Percentiles rank a stretch among this genome's conserved stretches.
Evolutionary conservation across 2,329 filamentous ascomycete species (phyloP).

Genomic region (Pyrenophora teres): DNA sequence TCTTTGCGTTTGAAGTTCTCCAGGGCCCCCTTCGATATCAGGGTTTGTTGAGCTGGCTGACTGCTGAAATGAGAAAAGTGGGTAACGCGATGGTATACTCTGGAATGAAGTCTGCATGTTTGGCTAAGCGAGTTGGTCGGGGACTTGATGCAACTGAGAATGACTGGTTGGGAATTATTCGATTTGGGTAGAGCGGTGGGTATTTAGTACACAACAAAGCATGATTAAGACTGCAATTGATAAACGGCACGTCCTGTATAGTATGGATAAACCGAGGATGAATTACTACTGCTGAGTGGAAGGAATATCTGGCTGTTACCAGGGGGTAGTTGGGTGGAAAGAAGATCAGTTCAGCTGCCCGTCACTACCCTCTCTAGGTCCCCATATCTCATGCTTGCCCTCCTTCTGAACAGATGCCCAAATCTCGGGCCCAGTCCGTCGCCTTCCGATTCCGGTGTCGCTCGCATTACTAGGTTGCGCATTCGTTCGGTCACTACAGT

Average conservation of each 20-base stretch:
- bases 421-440: background rate
- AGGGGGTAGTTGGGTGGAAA: background rate
- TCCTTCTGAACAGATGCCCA: background rate
- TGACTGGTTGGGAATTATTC: too few species aligned
- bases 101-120: slow-evolving; percentile 56
- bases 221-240: too few species aligned
- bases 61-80: slow-evolving; percentile 62
- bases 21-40: slow-evolving; percentile 54
- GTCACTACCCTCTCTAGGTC: background rate
- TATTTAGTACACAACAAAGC: too few species aligned
- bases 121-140: too few species aligned
- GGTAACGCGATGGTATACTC: slow-evolving; percentile 59
- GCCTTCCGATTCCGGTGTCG: too few species aligned
- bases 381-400: background rate
- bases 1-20: slow-evolving; percentile 57
- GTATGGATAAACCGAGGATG: too few species aligned
- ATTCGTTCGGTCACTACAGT: too few species aligned
- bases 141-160: too few species aligned
- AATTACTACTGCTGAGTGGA: too few species aligned
- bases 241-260: too few species aligned
- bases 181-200: too few species aligned
- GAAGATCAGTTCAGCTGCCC: background rate
- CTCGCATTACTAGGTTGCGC: too few species aligned
- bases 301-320: background rate
- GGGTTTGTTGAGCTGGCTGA: slow-evolving; percentile 65